These are phyloP conservation scores for Cudoniella acicularis DNA, from an alignment of 495 filamentous ascomycete species.

Conservation along the genomic window DNA sequence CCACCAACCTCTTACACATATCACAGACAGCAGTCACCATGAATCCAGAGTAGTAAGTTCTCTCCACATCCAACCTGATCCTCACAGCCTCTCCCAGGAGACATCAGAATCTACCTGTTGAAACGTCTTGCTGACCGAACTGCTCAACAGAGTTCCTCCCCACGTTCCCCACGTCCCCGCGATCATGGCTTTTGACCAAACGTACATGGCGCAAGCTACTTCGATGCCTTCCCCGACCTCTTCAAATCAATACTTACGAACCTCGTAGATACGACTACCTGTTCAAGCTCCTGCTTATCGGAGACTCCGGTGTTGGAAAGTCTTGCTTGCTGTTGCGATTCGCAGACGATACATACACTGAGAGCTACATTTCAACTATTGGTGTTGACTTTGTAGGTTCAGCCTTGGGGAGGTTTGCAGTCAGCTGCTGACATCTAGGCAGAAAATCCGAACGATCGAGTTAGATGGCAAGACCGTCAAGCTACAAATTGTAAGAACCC, in stretches of 20 bases:
- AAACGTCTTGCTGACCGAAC: conserved; percentile 21
- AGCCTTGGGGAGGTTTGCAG: conserved; percentile 3
- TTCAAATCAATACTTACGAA: conserved; percentile 14
- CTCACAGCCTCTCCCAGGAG: conserved; percentile 14
- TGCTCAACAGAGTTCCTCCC: conserved; percentile 20
- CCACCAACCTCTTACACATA: not conserved
- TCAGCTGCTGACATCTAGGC: conserved; percentile 25
- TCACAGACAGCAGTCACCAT: conserved; percentile 50
- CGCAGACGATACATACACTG: conserved; percentile 99
- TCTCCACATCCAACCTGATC: conserved; percentile 11
- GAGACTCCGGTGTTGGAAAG: conserved; percentile 99
- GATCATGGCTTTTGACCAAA: conserved; percentile 9
- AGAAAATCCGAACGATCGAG: conserved; percentile 99
- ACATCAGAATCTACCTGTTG: conserved; percentile 1
- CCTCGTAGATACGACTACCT: conserved; percentile 94
- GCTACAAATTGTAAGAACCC: conserved; percentile 87
- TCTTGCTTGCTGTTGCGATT: conserved; percentile 96
- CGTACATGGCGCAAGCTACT: conserved; percentile 3
- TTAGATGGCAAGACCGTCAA: conserved; percentile 99
- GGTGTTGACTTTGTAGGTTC: conserved; percentile 93
- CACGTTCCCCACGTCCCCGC: too few species aligned
- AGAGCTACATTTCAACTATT: conserved; percentile 99
- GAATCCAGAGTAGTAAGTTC: conserved; percentile 92
- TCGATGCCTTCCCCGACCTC: conserved; percentile 6
- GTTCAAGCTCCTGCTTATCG: conserved; percentile 99